Evolutionary conservation across 495 filamentous ascomycete genomes (phyloP), one percentile per base, ranked within the genome.

Genomic region (Halenospora varia): DNA sequence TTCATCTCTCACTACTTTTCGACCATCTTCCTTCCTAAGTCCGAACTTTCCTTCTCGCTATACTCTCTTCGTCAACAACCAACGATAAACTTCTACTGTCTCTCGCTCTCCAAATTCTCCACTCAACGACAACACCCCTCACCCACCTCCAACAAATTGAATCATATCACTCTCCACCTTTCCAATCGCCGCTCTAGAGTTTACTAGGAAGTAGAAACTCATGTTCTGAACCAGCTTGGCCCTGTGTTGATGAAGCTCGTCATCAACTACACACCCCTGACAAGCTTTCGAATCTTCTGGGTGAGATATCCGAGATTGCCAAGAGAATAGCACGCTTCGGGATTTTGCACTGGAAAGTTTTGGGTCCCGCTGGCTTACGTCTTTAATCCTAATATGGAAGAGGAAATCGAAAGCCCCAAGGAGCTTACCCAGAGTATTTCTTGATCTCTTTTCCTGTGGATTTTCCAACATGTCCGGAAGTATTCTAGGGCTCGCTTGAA

Each of bases 291-390:
- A 35, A 73, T 82, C 17, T 81, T 81, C 66, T 74, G 19, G 51
- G 60, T 9, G 57, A 62, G 48, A 56, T 64, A 19, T 23, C 82
- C 46, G 83, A 89, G 51, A 81, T 93, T 64, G 82, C 87, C n/a
- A n/a, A n/a, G n/a, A n/a, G n/a, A n/a, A n/a, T n/a, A n/a, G n/a
- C n/a, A n/a, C n/a, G n/a, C n/a, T 80, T 96, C 40, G 82, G 85
- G 8, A 77, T 90, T 18, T 71, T 96, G 22, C 90, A 96, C 69
- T 96, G 91, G 91, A 77, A 86, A 49, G 85, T 95, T 2, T 96
- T n/a, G 91, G 91, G 85, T 82, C 3, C 83, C 84, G 25, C 70
- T 89, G 48, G 80, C 83, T 0, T 95, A 89, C 66, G 62, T 73
- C 3, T 57, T 63, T 1, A 58, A 63, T 57, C 57, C 61, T 11